Conservation (phyloP, 2,329 filamentous ascomycete genomes). For the Hypomyces perniciosus region DNA sequence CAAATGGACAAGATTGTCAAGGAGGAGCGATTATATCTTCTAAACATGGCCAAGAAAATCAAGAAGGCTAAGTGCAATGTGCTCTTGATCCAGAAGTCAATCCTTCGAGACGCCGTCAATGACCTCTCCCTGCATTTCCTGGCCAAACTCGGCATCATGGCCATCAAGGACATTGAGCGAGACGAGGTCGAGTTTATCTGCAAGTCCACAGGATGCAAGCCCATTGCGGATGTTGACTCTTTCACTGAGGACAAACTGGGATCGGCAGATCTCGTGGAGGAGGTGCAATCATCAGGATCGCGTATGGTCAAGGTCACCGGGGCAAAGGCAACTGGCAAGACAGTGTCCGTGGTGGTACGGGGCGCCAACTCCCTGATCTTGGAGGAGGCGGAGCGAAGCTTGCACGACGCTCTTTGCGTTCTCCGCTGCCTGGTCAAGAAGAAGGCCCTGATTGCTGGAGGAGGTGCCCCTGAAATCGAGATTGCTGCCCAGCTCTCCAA, state of each 20-base stretch:
- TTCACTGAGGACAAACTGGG: conserved; percentile 99
- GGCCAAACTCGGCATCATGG: conserved; percentile 91
- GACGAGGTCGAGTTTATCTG: conserved; percentile 99
- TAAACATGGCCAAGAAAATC: conserved; percentile 99
- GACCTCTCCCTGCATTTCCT: conserved; percentile 96
- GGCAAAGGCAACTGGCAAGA: conserved; percentile 77
- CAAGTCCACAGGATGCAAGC: conserved; percentile 98
- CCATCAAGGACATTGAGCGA: conserved; percentile 95
- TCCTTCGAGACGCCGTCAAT: conserved; percentile 94
- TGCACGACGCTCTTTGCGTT: conserved; percentile 96
- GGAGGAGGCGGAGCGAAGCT: conserved; percentile 91
- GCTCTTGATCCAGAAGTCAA: conserved; percentile 96
- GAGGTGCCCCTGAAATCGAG: conserved; percentile 93
- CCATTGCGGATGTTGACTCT: conserved; percentile 95
- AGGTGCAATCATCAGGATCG: conserved; percentile 78
- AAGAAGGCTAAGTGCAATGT: conserved; percentile 99
- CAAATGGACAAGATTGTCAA: conserved; percentile 99
- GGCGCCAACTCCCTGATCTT: conserved; percentile 92
- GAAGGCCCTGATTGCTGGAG: conserved; percentile 96
- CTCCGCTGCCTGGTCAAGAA: conserved; percentile 98
- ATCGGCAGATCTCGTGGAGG: conserved; percentile 87
- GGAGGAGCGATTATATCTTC: conserved; percentile 93
- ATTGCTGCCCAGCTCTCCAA: conserved; percentile 82
- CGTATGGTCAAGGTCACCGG: conserved; percentile 94
- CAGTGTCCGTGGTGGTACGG: conserved; percentile 88